Evolutionary conservation across 768 basidiomycete species (phyloP).

Genomic region (Tubosaeta sp.): DNA sequence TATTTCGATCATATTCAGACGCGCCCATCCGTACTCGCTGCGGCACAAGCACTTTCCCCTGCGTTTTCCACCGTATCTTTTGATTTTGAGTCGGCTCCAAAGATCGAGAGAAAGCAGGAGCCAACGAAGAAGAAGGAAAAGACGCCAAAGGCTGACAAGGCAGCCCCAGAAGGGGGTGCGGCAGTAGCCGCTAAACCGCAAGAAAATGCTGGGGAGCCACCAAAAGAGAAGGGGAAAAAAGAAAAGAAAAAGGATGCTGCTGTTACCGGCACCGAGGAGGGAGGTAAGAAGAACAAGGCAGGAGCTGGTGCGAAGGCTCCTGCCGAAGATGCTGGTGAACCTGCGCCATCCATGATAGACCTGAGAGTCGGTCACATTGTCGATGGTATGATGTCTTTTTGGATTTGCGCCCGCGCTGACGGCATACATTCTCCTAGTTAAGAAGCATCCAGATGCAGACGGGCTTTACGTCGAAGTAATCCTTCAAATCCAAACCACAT

Average conservation of each 20-base stretch:
- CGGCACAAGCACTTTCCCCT: slow-evolving; percentile 47
- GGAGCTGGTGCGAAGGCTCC: slow-evolving; percentile 31
- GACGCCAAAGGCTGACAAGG: slow-evolving; percentile 31
- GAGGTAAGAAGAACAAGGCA: slow-evolving; percentile 40
- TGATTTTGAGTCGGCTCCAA: slow-evolving; percentile 74
- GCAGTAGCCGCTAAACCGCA: slow-evolving; percentile 31
- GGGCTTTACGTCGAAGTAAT: slow-evolving; percentile 91
- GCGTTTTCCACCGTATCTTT: slow-evolving; percentile 58
- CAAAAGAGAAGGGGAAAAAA: slow-evolving; percentile 33
- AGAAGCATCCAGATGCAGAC: slow-evolving; percentile 96
- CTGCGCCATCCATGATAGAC: slow-evolving; percentile 95
- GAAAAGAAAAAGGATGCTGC: slow-evolving; percentile 61
- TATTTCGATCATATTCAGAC: slow-evolving; percentile 96
- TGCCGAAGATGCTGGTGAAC: slow-evolving; percentile 68
- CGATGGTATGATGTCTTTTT: slow-evolving; percentile 57
- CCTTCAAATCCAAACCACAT: neutral
- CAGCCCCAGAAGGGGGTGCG: slow-evolving; percentile 22
- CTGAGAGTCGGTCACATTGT: slow-evolving; percentile 90
- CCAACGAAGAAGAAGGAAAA: slow-evolving; percentile 78
- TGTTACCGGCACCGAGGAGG: slow-evolving; percentile 19
- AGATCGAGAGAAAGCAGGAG: slow-evolving; percentile 65
- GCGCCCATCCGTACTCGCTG: slow-evolving; percentile 54
- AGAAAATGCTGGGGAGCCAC: slow-evolving; percentile 35
- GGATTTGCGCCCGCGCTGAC: slow-evolving; percentile 2
- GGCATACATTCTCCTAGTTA: slow-evolving; percentile 49